Evolutionary conservation across 768 basidiomycete species (phyloP).

Genomic region (Auricularia cornea): DNA sequence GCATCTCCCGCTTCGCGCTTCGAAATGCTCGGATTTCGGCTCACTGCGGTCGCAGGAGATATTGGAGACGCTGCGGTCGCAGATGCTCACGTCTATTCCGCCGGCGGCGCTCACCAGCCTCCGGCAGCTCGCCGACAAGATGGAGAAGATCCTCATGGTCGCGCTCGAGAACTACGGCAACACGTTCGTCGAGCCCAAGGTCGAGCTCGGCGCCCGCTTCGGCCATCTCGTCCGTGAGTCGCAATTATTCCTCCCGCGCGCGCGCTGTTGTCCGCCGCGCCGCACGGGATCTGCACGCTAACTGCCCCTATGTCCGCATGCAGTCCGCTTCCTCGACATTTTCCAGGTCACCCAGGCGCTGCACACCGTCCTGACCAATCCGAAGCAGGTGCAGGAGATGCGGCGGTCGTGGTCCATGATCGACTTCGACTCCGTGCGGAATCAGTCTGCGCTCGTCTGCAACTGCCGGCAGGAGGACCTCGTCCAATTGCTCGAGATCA

Average conservation of each 20-base stretch:
- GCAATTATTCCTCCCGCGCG: neutral
- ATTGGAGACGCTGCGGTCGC: slow-evolving; percentile 72
- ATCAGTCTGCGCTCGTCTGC: slow-evolving; percentile 88
- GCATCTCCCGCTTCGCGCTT: slow-evolving; percentile 24
- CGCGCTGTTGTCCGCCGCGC: no score
- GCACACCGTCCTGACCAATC: slow-evolving; percentile 80
- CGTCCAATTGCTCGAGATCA: slow-evolving; percentile 74
- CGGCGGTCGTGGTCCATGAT: slow-evolving; percentile 81
- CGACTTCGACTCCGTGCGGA: slow-evolving; percentile 85
- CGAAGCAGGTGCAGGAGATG: slow-evolving; percentile 80
- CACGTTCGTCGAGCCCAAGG: slow-evolving; percentile 86
- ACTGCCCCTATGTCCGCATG: slow-evolving; percentile 10
- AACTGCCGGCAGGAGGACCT: slow-evolving; percentile 89
- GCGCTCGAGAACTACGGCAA: slow-evolving; percentile 78
- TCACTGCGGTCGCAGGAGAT: slow-evolving; percentile 52
- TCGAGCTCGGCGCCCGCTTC: slow-evolving; percentile 83
- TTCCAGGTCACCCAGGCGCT: slow-evolving; percentile 88
- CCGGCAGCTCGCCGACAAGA: slow-evolving; percentile 78
- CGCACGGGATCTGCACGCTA: neutral
- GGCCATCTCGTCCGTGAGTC: slow-evolving; percentile 81
- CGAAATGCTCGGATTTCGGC: slow-evolving; percentile 11
- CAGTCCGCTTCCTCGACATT: slow-evolving; percentile 86
- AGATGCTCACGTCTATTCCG: slow-evolving; percentile 73
- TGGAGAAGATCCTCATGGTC: slow-evolving; percentile 80
- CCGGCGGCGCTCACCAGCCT: slow-evolving; percentile 59